Percentiles rank a stretch among this genome's conserved stretches.
phyloP scores from a whole-genome alignment of 805 yeast species.

The Maudiozyma turicensis region DNA sequence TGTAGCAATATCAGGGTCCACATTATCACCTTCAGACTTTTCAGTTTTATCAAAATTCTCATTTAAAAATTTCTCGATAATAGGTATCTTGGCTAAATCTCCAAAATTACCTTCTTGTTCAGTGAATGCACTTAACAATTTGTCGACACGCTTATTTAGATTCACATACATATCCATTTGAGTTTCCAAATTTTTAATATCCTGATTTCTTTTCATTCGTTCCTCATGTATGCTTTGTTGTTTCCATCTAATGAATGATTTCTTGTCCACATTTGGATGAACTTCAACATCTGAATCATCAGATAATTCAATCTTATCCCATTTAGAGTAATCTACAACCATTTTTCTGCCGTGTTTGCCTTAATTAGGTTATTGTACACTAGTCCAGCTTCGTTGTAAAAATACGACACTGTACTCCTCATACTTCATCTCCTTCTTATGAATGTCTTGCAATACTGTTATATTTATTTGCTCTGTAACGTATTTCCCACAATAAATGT shows the following conservation, averaged over 20 bases:
- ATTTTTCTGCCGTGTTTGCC: slow-evolving; percentile 27
- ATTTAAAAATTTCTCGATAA: slow-evolving; percentile 36
- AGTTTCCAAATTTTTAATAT: slow-evolving; percentile 63
- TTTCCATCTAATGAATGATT: slow-evolving; percentile 88
- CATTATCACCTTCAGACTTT: slow-evolving; percentile 39
- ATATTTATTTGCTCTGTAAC: too few species aligned
- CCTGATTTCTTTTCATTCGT: slow-evolving; percentile 68
- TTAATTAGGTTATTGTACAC: not conserved
- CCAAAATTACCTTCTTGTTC: slow-evolving; percentile 23
- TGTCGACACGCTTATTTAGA: slow-evolving; percentile 64
- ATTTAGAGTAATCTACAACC: slow-evolving; percentile 91
- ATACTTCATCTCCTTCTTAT: too few species aligned
- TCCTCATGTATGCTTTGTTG: slow-evolving; percentile 96
- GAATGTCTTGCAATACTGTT: too few species aligned
- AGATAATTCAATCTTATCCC: slow-evolving; percentile 93
- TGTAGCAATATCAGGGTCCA: slow-evolving; percentile 43
- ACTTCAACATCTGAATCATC: slow-evolving; percentile 97
- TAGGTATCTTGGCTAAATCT: slow-evolving; percentile 19
- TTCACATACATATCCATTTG: slow-evolving; percentile 75
- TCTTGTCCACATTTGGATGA: slow-evolving; percentile 95
- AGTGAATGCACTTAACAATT: slow-evolving; percentile 37
- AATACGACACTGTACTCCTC: too few species aligned
- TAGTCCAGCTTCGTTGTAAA: too few species aligned
- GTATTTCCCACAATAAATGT: too few species aligned
- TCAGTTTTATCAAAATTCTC: slow-evolving; percentile 48